Base-by-base conservation (phyloP, 192 early-diverging fungal genomes). In the Cetraspora pellucida region DNA sequence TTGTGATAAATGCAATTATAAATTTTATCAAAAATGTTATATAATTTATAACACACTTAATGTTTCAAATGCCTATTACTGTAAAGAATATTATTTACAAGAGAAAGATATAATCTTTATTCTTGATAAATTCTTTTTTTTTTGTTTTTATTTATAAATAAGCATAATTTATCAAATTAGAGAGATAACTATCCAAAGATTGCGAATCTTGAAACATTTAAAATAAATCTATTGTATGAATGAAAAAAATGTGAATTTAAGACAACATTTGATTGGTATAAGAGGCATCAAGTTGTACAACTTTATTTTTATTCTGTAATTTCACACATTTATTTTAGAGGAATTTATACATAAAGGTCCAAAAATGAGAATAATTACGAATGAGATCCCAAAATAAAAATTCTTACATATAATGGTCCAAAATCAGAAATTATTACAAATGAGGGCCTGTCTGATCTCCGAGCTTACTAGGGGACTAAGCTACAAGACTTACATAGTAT, bases 1-100 rank as follows among this genome's bases (percentile, higher is more conserved):
- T 57, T 98, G 97, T 80, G 95, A 96, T 77, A 95, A 98, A 81
- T 97, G 95, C 86, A 98, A 98, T 86, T 98, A 94, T 82, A 95
- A 96, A 68, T 90, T 90, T 43, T 91, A 90, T 76, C 92, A 95
- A 79, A 95, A 95, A 11, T 89, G 91, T 37, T 98, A 96, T 81
- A 92, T 97, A 9, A 85, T 97, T 63, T 98, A 96, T 79, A 95
- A 93, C 66, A 88, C 91, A 23, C 88, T 87, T 57, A 95, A 96
- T 25, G 89, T 97, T 25, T 94, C 94, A 19, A 95, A 97, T 81
- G 96, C 96, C 0, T 97, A 95, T 82, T 98, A 98, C 77, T 98
- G 97, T 83, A 93, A 89, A 52, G 92, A 93, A 59, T 98, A 95
- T 78, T 93, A 93, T 30, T 85, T 89, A 59, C 90, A 93, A 70